phyloP scores from a whole-genome alignment of 2,329 filamentous ascomycete species.

The Verticillium nonalfalfae region DNA sequence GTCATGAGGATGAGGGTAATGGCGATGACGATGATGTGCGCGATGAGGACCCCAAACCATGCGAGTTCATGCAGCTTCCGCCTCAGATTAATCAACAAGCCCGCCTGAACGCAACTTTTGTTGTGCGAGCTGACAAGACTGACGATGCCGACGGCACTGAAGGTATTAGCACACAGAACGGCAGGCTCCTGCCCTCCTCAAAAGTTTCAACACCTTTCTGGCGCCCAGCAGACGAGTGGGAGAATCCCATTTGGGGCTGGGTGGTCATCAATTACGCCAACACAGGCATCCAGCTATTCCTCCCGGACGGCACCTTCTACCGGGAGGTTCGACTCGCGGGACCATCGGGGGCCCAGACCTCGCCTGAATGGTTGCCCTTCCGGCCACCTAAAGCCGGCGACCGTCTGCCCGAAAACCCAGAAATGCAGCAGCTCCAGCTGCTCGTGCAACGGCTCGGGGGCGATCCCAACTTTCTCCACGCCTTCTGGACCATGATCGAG shows the following conservation, averaged over 20 bases:
- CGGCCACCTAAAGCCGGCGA: neutral
- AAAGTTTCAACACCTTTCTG: no score
- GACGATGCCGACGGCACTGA: no score
- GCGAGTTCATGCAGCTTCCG: no score
- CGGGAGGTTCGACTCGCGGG: slow-evolving; percentile 25
- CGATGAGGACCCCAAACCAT: no score
- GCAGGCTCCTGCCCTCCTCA: no score
- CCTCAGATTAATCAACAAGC: no score
- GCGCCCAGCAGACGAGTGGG: slow-evolving; percentile 22
- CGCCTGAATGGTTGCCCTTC: neutral
- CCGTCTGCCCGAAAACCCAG: neutral
- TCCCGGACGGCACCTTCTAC: slow-evolving; percentile 32
- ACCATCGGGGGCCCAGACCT: neutral
- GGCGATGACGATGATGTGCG: no score
- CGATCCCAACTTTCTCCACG: neutral
- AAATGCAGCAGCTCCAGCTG: neutral
- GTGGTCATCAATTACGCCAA: slow-evolving; percentile 33
- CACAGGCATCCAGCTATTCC: slow-evolving; percentile 33
- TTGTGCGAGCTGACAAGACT: no score
- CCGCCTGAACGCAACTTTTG: no score
- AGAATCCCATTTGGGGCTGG: slow-evolving; percentile 35
- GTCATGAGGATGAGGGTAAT: no score
- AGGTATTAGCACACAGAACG: no score
- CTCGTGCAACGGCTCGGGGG: neutral
- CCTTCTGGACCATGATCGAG: neutral